Evolutionary conservation across 208 protist genomes (phyloP).

Genomic region (Trypanosoma cruzi): DNA sequence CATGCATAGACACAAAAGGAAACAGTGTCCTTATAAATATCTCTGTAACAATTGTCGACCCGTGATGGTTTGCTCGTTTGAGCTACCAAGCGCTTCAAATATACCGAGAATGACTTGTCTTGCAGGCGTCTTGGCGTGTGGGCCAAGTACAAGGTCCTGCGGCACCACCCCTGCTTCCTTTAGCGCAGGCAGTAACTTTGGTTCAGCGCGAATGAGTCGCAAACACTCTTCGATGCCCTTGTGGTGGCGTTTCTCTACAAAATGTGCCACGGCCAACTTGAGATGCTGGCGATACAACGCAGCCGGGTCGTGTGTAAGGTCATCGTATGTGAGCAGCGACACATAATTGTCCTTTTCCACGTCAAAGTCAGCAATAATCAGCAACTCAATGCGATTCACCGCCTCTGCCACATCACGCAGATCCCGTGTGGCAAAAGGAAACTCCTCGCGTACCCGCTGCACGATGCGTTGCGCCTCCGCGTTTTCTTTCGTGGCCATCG

Average conservation of each 20-base stretch:
- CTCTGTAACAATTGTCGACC: slow-evolving; percentile 70
- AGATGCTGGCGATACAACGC: slow-evolving; percentile 73
- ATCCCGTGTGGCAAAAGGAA: slow-evolving; percentile 73
- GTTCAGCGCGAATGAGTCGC: slow-evolving; percentile 74
- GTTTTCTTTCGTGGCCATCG: slow-evolving; percentile 46
- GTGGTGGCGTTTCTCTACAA: slow-evolving; percentile 61
- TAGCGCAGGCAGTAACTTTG: slow-evolving; percentile 67
- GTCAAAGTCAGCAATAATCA: slow-evolving; percentile 62
- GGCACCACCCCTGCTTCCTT: slow-evolving; percentile 63
- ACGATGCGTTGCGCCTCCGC: slow-evolving; percentile 50
- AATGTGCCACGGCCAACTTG: slow-evolving; percentile 74
- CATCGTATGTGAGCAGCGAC: slow-evolving; percentile 73
- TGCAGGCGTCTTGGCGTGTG: slow-evolving; percentile 58
- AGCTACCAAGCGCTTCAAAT: slow-evolving; percentile 76
- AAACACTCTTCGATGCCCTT: slow-evolving; percentile 80
- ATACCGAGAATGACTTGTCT: slow-evolving; percentile 59
- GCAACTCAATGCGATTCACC: slow-evolving; percentile 83
- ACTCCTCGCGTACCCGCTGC: slow-evolving; percentile 56
- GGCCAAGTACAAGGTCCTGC: slow-evolving; percentile 50
- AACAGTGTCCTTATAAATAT: slow-evolving; percentile 42
- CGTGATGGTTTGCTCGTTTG: slow-evolving; percentile 66
- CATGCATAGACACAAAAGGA: background rate
- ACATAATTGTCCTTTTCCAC: slow-evolving; percentile 82
- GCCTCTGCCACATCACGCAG: slow-evolving; percentile 75
- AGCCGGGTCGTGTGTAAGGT: slow-evolving; percentile 59